Conservation (phyloP, 2,329 filamentous ascomycete species). For the Fusarium acutatum region DNA sequence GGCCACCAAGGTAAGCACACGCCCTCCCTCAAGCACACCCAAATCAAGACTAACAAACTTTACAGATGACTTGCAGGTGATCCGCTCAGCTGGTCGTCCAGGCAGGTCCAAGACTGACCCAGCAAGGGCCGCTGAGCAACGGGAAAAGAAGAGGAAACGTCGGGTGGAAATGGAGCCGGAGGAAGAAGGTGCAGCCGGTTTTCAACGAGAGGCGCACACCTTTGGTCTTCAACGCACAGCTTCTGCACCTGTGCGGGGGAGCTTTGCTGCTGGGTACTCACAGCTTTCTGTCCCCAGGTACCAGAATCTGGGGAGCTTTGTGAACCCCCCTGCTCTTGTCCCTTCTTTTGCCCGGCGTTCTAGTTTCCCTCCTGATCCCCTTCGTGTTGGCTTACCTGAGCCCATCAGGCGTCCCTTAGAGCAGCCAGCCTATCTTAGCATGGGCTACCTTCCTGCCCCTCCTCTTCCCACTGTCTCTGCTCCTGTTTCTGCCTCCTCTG, state of each 20-base stretch:
- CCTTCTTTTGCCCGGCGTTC: not conserved
- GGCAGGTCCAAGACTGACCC: accelerated
- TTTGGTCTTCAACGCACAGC: too few species aligned
- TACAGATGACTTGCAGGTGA: not conserved
- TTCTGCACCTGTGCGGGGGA: not conserved
- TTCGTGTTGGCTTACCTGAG: not conserved
- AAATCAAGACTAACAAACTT: not conserved
- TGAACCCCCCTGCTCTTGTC: too few species aligned
- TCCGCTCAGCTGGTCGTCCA: not conserved
- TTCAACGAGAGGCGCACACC: not conserved
- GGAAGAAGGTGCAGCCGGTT: not conserved
- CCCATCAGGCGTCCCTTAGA: too few species aligned
- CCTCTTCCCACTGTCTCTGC: not conserved
- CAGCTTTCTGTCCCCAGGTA: too few species aligned
- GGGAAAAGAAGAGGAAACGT: not conserved
- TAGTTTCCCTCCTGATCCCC: not conserved
- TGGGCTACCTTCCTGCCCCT: accelerated
- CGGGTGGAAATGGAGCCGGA: accelerated
- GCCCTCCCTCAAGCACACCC: too few species aligned
- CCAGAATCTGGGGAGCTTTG: not conserved
- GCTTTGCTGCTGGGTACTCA: accelerated
- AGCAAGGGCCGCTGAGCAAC: too few species aligned
- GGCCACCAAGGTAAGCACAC: not conserved
- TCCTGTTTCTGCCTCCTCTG: not conserved
- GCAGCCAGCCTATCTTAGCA: not conserved